Base-by-base conservation (phyloP, 352 stramenopile species). In the Pythium brachiatum region DNA sequence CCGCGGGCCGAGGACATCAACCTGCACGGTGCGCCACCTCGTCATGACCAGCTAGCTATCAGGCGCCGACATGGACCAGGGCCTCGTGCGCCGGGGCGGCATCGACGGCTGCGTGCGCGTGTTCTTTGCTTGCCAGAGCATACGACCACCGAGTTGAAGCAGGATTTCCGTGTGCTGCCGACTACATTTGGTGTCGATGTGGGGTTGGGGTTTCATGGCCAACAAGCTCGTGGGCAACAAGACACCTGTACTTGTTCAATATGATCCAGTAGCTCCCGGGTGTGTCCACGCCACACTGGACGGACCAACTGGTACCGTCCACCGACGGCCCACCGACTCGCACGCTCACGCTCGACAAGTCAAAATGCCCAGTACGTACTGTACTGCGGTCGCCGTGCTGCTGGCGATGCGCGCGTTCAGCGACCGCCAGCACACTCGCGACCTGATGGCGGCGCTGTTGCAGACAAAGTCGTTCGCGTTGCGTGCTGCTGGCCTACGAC, bases 241-340 rank as follows among this genome's bases (percentile, higher is more conserved):
- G 26, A 51, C n/a, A 47, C 0, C 79, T 84, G 25, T 92, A 92
- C 57, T 76, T 86, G 26, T 96, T 95, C 51, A 71, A 85, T 48
- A 73, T 88, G 60, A 68, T 96, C 21, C 71, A 88, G 46, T 72
- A 74, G 56, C 79, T 87, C 51, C 78, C 80, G 16, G 75, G 65
- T 21, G 69, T 89, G 36, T 84, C 85, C 36, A 70, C 77, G 43
- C 64, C 74, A 9, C 70, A 81, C 11, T 97, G n/a, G n/a, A n/a
- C n/a, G 86, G 86, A 73, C 75, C 31, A 93, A 94, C 56, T 65
- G 96, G 47, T 97, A 96, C 56, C 88, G 90, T 0, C 81, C 87
- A 1, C 90, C 84, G 0, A 47, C 89, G 2, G 75, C 82, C 7
- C 89, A 86, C 55, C 69, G 25, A 73, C 56, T 11, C 64, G 69